Evolutionary conservation across 2,329 filamentous ascomycete genomes (phyloP), one percentile per base, ranked within the genome.

Genomic region (Penicillium concentricum): DNA sequence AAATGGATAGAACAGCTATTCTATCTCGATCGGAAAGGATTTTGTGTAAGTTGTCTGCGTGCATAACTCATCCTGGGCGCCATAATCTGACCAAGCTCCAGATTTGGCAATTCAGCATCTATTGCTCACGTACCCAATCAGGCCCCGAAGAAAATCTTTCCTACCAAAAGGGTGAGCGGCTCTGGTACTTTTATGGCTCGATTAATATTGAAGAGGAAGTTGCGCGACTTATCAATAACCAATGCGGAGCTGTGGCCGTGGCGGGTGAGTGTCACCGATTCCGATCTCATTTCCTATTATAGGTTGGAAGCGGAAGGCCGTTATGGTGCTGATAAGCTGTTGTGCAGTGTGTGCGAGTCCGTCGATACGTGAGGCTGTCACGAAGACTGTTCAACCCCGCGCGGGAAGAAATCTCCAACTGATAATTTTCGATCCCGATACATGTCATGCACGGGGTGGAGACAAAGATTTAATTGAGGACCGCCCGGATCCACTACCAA

Each of bases 41-140:
- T 51, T 12, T 32, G 35, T 20, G 38, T 51, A 13, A 18, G 26
- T 20, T 32, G 13, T 42, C 18, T 46, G 9, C 28, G 4, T 24
- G 9, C 13, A 15, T 16, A 34, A 32, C 26, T 22, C 9, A 34
- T 32, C 16, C 18, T 12, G 12, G 12, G 9, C 2, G 10, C 6
- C n/a, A 7, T 7, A 13, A 32, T 34, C 44, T 46, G 9, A 46
- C 26, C 18, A 18, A 15, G 8, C 28, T 42, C 35, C 26, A 51
- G 50, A 43, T 43, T 52, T 44, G 45, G 35, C 41, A 44, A 43
- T 45, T 52, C 41, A 52, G 42, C 32, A 52, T 52, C 50, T 52
- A 43, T 30, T 52, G 41, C 38, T 26, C 18, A 8, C 39, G 43
- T 43, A 46, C 50, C n/a, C 22, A 43, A 18, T 39, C 30, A 20